Evolutionary conservation across 805 yeast genomes (phyloP), one percentile per base, ranked within the genome.

Genomic region (Scheffersomyces stipitis): DNA sequence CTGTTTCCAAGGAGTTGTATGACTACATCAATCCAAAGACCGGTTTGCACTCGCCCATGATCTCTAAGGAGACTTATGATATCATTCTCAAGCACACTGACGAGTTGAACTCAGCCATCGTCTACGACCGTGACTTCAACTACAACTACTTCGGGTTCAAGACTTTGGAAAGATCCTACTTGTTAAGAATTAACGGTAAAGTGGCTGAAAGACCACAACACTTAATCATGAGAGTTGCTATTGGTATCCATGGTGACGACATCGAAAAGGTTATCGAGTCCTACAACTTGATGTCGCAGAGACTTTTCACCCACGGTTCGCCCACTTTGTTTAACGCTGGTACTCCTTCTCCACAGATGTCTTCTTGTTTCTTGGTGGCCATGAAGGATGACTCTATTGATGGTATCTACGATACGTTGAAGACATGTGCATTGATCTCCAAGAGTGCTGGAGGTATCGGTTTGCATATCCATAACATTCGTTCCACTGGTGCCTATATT

Each of bases 1-100:
- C 80, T 51, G 95, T 88, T 33, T 68, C 86, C 37, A 75, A 75
- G 42, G 82, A 83, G 40, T 72, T 91, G 49, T 88, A 81, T 64
- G 73, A 73, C 46, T 91, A 88, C 60, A 70, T 83, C 48, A 87
- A 89, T 62, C 95, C 96, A 31, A 81, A 80, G 53, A 90, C 85
- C 34, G 83, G 74, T 26, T 66, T 66, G 51, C 86, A 70, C 46
- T 56, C 51, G 26, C 74, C 74, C 27, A 67, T 69, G 71, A 67
- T 69, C 31, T 64, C 71, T 3, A 46, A 62, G 36, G 73, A 69
- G 42, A 62, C 70, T 14, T 69, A 56, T 47, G 61, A 60, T 31
- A 59, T 67, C 29, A 65, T 69, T 31, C 53, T 51, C 32, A 56
- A 56, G 38, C 51, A 68, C 41, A 50, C 67, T n/a, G 69, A 68